Percentiles rank a stretch among this genome's conserved stretches.
These are phyloP conservation scores for Chloroidium sp. DNA, from an alignment of 163 green algal genomes.

Conservation along the genomic window DNA sequence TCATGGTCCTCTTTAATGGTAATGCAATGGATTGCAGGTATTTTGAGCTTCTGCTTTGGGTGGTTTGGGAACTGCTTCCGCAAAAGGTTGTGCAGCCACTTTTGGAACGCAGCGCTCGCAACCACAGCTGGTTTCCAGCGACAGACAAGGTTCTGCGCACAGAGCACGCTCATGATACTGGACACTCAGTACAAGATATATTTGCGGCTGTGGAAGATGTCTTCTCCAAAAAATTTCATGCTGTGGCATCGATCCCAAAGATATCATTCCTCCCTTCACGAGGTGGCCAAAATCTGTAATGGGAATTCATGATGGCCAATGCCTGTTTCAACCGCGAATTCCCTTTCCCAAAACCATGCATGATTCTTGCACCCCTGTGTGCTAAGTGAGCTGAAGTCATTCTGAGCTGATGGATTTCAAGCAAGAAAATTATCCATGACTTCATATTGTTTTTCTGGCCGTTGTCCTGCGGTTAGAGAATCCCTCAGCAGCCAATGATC, in stretches of 20 bases:
- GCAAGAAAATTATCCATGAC: not conserved
- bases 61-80: constrained; percentile 17
- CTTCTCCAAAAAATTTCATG: not conserved
- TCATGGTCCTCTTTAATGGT: not conserved
- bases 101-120: not conserved
- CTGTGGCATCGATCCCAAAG: not conserved
- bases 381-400: too few species aligned
- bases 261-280: not conserved
- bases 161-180: too few species aligned
- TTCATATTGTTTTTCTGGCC: not conserved
- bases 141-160: not conserved
- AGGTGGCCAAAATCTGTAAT: too few species aligned
- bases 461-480: not conserved
- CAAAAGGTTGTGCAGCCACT: constrained; percentile 1
- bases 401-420: too few species aligned
- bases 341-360: too few species aligned
- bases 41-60: constrained; percentile 15
- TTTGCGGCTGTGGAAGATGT: not conserved
- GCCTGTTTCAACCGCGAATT: too few species aligned
- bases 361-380: too few species aligned
- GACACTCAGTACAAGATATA: too few species aligned
- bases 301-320: too few species aligned
- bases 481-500: not conserved
- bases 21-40: constrained; percentile 8
- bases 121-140: not conserved